These are phyloP conservation scores for Cadophora gregata DNA, from an alignment of 2,329 filamentous ascomycete species.

Conservation along the genomic window DNA sequence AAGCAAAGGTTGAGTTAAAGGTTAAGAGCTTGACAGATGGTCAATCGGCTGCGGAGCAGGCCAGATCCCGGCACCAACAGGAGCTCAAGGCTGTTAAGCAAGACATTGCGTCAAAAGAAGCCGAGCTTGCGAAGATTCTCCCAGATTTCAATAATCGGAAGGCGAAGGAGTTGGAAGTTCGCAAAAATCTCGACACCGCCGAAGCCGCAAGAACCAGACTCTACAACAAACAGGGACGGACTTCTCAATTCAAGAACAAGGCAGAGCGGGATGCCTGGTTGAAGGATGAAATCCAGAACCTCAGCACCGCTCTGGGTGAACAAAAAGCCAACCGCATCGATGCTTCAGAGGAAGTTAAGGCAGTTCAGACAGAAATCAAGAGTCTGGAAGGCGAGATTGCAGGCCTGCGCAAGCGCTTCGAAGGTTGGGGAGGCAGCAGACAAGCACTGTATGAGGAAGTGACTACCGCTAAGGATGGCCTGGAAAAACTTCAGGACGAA, in stretches of 20 bases:
- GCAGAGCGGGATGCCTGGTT: conserved; percentile 86
- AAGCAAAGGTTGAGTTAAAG: conserved; percentile 86
- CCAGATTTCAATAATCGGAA: conserved; percentile 79
- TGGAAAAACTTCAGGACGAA: conserved; percentile 83
- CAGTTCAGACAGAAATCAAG: conserved; percentile 73
- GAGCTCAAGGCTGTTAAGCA: conserved; percentile 75
- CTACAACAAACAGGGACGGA: conserved; percentile 90
- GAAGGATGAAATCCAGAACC: conserved; percentile 78
- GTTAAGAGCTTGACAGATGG: conserved; percentile 84
- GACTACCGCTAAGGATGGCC: conserved; percentile 75
- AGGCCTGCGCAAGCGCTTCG: conserved; percentile 72
- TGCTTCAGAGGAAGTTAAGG: conserved; percentile 79
- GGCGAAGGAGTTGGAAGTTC: conserved; percentile 72
- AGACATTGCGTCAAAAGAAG: conserved; percentile 78
- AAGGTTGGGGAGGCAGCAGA: conserved; percentile 78
- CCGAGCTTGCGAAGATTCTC: conserved; percentile 74
- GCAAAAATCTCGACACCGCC: conserved; percentile 75
- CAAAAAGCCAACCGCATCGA: conserved; percentile 87
- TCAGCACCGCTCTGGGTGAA: conserved; percentile 75
- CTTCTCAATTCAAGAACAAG: conserved; percentile 86
- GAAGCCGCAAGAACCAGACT: conserved; percentile 79
- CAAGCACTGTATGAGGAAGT: conserved; percentile 75
- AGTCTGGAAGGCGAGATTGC: conserved; percentile 76
- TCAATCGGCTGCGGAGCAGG: conserved; percentile 77
- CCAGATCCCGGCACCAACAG: conserved; percentile 71